Conservation (phyloP, 176 grass and related monocot species). For the Bromus sterilis region DNA sequence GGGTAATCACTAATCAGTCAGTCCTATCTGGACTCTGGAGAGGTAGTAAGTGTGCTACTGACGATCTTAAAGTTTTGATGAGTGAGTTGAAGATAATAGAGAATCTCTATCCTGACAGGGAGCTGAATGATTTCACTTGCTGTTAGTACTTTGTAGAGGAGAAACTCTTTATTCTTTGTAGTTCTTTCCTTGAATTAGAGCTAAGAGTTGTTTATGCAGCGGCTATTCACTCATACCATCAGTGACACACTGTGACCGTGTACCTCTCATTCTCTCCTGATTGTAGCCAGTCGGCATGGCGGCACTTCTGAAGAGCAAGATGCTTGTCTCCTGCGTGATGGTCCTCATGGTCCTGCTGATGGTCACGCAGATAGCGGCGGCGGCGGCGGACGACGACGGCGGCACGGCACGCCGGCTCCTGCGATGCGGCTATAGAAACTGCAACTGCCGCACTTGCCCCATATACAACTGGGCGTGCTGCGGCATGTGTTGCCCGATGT, state of each 20-base stretch:
- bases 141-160: too few relatives aligned
- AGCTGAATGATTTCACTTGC: too few relatives aligned
- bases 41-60: too few relatives aligned
- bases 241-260: not conserved
- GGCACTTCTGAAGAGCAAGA: not conserved
- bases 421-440: not conserved
- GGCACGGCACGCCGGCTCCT: not conserved
- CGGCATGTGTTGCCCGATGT: not conserved
- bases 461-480: not conserved
- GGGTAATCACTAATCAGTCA: too few relatives aligned
- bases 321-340: not conserved
- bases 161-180: too few relatives aligned
- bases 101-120: too few relatives aligned
- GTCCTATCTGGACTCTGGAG: too few relatives aligned
- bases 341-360: not conserved
- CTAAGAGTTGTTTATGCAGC: too few relatives aligned
- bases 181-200: too few relatives aligned
- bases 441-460: constrained; percentile 6
- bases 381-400: not conserved
- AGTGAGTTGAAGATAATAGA: too few relatives aligned
- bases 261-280: not conserved
- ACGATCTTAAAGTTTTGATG: too few relatives aligned
- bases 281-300: not conserved
- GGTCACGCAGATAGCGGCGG: not conserved
- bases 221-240: not conserved